Evolutionary conservation across 306 rosid genomes (phyloP), one percentile per base, ranked within the genome.

Genomic region (Begonia fuchsioides): DNA sequence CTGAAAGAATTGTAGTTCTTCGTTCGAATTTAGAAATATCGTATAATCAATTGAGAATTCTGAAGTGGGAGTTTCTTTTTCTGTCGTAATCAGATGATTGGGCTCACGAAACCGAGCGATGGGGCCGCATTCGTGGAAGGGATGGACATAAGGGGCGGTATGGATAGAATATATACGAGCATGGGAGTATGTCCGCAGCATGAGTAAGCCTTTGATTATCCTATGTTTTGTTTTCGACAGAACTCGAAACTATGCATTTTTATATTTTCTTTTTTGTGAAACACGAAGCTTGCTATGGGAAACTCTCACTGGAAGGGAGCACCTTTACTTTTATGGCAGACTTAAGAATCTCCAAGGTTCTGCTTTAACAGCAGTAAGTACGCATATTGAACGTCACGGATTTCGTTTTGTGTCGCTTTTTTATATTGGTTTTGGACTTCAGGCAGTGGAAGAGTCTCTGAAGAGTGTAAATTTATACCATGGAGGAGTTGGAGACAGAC

Each of bases 121-220:
- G 96, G 96, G 12, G 58, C 83, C 19, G 95, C 93, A 56, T 74
- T 55, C 53, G 90, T 88, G 64, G 56, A 88, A 55, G 90, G 95
- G 57, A 63, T 83, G 66, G 86, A 83, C 75, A 81, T 83, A 67
- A 58, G 49, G 63, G 73, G 71, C 32, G 56, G 83, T 7, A 88
- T 83, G 86, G 74, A 72, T 61, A 78, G 74, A 58, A 76, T 88
- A 74, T 88, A 88, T 58, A 76, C 96, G 15, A 88, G 83, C 77
- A 88, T 88, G 88, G 96, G 95, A n/a, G 96, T 88, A 44, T 88
- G 95, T 60, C 96, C 96, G 52, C 96, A 87, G 61, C 83, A 83
- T 18, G 87, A 83, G 96, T 87, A 77, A 73, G 87, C 54, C 39
- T 17, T 4, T 26, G 35, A 26, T 5, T 26, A 26, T 26, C 35